Base-by-base conservation (phyloP, 2,329 filamentous ascomycete species). In the Colletotrichum sp. region DNA sequence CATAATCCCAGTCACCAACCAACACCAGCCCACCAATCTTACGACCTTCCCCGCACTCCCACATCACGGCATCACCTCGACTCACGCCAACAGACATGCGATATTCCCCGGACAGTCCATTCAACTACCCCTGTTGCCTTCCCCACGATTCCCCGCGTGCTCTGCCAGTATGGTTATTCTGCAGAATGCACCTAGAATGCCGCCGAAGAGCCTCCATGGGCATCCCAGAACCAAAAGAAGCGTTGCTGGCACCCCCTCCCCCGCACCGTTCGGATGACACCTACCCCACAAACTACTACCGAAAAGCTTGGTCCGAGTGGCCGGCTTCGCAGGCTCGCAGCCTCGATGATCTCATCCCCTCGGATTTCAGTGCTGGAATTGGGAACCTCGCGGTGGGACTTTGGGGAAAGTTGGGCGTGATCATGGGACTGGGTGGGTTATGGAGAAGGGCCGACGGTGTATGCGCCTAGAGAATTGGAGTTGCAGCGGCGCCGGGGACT, bases 91-190 rank as follows among this genome's bases (percentile, higher is more conserved):
- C 32, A 43, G 58, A 34, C 43, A 36, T 58, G 43, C 43, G 26
- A 58, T 26, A 24, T 43, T 43, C 57, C 15, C 26, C 61, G 36
- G 61, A 13, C 36, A 30, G 2, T n/a, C 34, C 71, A 58, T 6
- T 26, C 60, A 58, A 15, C 5, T 9, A 36, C 32, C 52, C 60
- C n/a, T 66, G 60, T 26, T 4, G 6, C 12, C 28, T 66, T 60
- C 58, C 57, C 68, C 67, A 61, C 68, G 68, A 55, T 72, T 74
- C 57, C 72, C 72, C 67, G 67, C 58, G 67, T 43, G 15, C 57
- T n/a, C 52, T 58, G 1, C 32, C 21, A 38, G 58, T 34, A 63
- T 63, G 13, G 32, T 34, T 21, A 52, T 67, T 18, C 43, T 58
- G 43, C 36, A 34, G 34, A 52, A 52, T 52, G 65, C 10, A n/a